These are phyloP conservation scores for Pleurotus salmoneostramineus DNA, from an alignment of 768 basidiomycete genomes.

Conservation along the genomic window DNA sequence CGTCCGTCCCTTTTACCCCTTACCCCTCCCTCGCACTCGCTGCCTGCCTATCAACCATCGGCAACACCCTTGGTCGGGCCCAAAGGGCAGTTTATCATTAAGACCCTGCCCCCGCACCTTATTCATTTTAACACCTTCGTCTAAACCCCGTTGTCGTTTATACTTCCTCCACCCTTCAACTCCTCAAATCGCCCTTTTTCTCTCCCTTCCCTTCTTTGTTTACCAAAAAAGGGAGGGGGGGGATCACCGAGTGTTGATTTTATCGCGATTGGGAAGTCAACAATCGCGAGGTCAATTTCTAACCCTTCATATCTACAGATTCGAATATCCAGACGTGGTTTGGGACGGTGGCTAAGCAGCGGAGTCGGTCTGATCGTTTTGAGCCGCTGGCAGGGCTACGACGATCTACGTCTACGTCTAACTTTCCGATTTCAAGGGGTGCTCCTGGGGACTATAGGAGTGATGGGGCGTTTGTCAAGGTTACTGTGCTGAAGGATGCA, in stretches of 20 bases:
- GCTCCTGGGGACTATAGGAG: not conserved
- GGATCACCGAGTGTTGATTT: no score
- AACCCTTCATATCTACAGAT: not conserved
- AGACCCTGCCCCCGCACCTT: no score
- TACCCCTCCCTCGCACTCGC: not conserved
- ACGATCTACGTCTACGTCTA: not conserved
- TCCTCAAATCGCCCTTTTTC: no score
- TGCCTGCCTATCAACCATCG: not conserved
- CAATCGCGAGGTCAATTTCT: no score
- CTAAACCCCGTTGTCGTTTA: not conserved
- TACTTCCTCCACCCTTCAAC: not conserved
- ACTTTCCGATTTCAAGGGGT: not conserved
- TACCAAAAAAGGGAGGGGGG: no score
- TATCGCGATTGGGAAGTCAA: no score
- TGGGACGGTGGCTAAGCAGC: not conserved
- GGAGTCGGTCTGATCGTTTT: not conserved
- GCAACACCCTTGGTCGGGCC: no score
- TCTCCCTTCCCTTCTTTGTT: no score
- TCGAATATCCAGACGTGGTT: not conserved
- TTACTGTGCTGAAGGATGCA: constrained; percentile 49
- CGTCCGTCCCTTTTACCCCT: not conserved
- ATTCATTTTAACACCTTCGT: no score
- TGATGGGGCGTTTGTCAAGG: not conserved
- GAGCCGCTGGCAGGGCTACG: not conserved
- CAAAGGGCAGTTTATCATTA: no score